These are phyloP conservation scores for Yamadazyma spencermartinsiae DNA, from an alignment of 1,139 yeast genomes.

Conservation along the genomic window DNA sequence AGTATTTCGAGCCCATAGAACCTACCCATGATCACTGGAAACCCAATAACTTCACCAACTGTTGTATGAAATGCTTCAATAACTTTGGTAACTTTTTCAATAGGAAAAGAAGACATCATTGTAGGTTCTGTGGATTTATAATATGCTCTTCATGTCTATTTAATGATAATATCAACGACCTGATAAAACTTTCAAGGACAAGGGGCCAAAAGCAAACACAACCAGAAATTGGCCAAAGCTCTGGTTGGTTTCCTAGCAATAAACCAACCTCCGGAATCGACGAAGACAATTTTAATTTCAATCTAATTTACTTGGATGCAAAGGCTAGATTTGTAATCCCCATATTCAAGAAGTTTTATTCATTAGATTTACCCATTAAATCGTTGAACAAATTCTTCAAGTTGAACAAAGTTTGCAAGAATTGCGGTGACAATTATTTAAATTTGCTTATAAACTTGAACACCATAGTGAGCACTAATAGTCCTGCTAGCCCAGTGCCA, in stretches of 20 bases:
- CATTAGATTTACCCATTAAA: conserved; percentile 7
- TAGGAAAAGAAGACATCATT: conserved; percentile 40
- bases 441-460: conserved; percentile 31
- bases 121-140: conserved; percentile 45
- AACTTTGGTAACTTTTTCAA: conserved; percentile 28
- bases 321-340: conserved; percentile 42
- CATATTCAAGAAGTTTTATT: conserved; percentile 23
- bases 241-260: conserved; percentile 1
- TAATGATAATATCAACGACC: conserved; percentile 11
- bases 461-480: conserved; percentile 9
- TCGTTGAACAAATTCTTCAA: conserved; percentile 21
- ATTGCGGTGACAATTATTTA: conserved; percentile 37
- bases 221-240: neutral
- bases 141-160: conserved; percentile 39
- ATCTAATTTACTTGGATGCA: conserved; percentile 31
- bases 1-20: conserved; percentile 20
- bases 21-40: conserved; percentile 48
- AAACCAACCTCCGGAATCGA: conserved; percentile 1
- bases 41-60: conserved; percentile 35
- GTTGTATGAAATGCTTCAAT: conserved; percentile 45
- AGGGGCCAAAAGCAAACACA: conserved; percentile 1
- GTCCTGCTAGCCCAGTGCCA: neutral
- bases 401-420: conserved; percentile 38
- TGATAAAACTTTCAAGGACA: conserved; percentile 1
- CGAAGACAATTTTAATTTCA: conserved; percentile 14